These are phyloP conservation scores for Trametes maxima DNA, from an alignment of 768 basidiomycete genomes.

Conservation along the genomic window DNA sequence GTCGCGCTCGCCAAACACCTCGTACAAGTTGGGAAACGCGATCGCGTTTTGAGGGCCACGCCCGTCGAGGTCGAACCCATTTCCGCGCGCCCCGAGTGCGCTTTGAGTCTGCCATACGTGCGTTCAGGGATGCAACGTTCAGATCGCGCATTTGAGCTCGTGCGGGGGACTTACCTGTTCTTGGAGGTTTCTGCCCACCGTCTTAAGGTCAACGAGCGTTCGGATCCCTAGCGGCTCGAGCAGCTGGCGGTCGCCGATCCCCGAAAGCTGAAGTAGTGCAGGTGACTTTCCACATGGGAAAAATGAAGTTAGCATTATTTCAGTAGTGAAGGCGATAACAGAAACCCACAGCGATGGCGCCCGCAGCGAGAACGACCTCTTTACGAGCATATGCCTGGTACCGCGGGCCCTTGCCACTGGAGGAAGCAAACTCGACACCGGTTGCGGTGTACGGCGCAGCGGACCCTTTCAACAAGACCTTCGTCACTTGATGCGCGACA, in stretches of 20 bases:
- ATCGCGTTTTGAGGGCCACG: constrained; percentile 43
- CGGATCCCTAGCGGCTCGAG: constrained; percentile 50
- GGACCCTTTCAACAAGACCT: constrained; percentile 40
- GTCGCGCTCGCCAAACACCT: constrained; percentile 42
- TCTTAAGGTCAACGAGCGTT: constrained; percentile 47
- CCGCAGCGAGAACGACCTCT: constrained; percentile 58
- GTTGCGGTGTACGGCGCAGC: constrained; percentile 43
- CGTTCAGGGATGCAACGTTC: too few species aligned
- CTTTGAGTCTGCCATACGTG: constrained; percentile 2
- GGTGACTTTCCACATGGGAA: constrained; percentile 28
- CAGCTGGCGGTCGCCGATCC: constrained; percentile 54
- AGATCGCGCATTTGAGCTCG: neutral
- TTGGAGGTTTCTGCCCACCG: constrained; percentile 59
- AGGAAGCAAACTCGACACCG: constrained; percentile 50
- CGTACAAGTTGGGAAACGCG: constrained; percentile 52
- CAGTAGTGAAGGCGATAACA: too few species aligned
- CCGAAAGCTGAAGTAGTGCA: constrained; percentile 54
- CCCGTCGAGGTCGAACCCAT: constrained; percentile 14
- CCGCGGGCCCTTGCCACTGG: constrained; percentile 34
- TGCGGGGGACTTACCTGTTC: constrained; percentile 41
- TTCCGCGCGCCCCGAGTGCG: constrained; percentile 9
- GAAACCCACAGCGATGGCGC: constrained; percentile 39
- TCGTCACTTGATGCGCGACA: constrained; percentile 43
- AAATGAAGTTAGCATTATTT: too few species aligned
- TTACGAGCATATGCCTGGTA: constrained; percentile 46